Base-by-base conservation (phyloP, 1,139 yeast species). In the Magnusiomyces clavatus region DNA sequence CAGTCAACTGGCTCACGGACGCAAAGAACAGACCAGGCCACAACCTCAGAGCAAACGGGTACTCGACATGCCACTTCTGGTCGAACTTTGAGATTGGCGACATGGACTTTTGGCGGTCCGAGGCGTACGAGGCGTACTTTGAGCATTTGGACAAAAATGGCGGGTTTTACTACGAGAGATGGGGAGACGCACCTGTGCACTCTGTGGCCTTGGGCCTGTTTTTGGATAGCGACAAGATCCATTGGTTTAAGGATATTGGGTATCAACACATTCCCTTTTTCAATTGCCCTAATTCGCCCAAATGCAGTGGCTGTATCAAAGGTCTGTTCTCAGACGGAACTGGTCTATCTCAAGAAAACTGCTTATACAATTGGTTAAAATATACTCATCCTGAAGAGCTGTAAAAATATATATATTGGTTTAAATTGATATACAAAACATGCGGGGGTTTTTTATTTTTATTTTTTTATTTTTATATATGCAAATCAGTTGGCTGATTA, bases 101-200 rank as follows among this genome's bases (percentile, higher is more conserved):
- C 61, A 80, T 86, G 85, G 89, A 86, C 59, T 87, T 86, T 61
- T 86, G 75, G 70, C 70, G 95, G 43, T 68, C 76, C 16, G 81
- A 82, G 55, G 80, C 87, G 0, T 86, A 86, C 64, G 68, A 72
- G 43, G 70, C 72, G 19, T 87, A 86, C 82, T 79, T 83, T 58
- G 72, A 83, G 49, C 69, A 75, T 62, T 69, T 87, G 46, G 95
- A 87, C 58, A 60, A 74, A 3, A 71, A 82, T 0, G 95, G 95
- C 13, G 89, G 89, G 4, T 86, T 86, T 63, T 86, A 84, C 64
- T 86, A 86, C 61, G 95, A 86, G 66, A 70, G 95, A 51, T 86
- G 95, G 95, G 95, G 95, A 1, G 95, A 86, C 67, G 95, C 95
- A 0, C 95, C 95, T 0, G 89, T 87, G 1, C 95, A 85, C 64